Evolutionary conservation across 192 early-diverging fungal genomes (phyloP), one percentile per base, ranked within the genome.

Genomic region (Backusella tuberculispora): DNA sequence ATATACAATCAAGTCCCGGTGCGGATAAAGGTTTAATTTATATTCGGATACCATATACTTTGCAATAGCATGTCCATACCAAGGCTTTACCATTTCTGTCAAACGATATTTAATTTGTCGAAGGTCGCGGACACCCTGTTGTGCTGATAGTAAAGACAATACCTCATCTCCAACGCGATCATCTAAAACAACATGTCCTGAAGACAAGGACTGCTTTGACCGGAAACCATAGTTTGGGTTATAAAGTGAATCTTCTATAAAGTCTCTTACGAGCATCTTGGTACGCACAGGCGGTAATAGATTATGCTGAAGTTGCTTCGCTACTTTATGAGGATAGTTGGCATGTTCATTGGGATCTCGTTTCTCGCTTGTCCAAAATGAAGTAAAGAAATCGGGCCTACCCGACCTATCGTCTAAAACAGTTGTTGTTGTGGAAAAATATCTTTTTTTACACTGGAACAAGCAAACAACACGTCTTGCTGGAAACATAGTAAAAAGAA

Each of bases 221-320:
- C 98, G 97, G 83, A 98, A 99, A 1, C 98, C 98, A 78, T 98
- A 98, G 69, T 90, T 72, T 6, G 95, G 95, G 81, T 99, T 93
- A 85, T 99, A 98, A 12, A 99, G 90, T 48, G 95, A 90, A 76
- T 98, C 89, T 78, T 97, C 89, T 73, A 99, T 97, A 84, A 97
- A 98, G 73, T 98, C 95, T 41, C 97, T 82, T 3, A 90, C 83
- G 26, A 94, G 86, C 92, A 95, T 94, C 60, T 86, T 88, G 24
- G 84, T 84, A 44, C 85, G 85, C 17, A 73, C 77, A 0, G 91
- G 93, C 70, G 84, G 86, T 13, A 73, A 34, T 3, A 71, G 79
- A 9, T 38, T 70, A 38, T 69, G 42, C 13, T 81, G 73, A 9
- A 76, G 63, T 26, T 88, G 84, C 41, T 79, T 77, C n/a, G 86